Conservation (phyloP, 2,329 filamentous ascomycete species). For the Bipolaris victoriae region DNA sequence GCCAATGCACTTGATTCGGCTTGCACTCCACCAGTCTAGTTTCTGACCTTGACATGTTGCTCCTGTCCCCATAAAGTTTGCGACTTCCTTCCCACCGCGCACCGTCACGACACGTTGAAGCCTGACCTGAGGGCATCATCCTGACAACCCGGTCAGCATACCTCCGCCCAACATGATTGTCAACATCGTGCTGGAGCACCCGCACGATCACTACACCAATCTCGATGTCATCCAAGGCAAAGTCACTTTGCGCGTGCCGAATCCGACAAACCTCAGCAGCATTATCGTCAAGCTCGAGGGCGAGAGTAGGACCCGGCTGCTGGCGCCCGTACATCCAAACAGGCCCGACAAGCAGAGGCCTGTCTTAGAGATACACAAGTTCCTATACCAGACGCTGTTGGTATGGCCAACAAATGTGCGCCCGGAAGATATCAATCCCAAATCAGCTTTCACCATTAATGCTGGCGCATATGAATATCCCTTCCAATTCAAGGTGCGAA, state of each 20-base stretch:
- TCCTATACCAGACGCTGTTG: slow-evolving; percentile 74
- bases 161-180: slow-evolving; percentile 53
- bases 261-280: slow-evolving; percentile 54
- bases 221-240: slow-evolving; percentile 73
- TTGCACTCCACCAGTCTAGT: slow-evolving; percentile 9
- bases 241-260: slow-evolving; percentile 53
- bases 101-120: slow-evolving; percentile 13
- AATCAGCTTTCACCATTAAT: slow-evolving; percentile 64
- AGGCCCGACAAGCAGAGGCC: slow-evolving; percentile 53
- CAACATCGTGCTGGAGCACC: slow-evolving; percentile 68
- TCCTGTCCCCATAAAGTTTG: slow-evolving; percentile 20
- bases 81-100: slow-evolving; percentile 26
- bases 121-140: slow-evolving; percentile 4
- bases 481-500: slow-evolving; percentile 77
- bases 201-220: slow-evolving; percentile 77
- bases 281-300: slow-evolving; percentile 85
- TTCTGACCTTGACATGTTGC: slow-evolving; percentile 34
- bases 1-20: slow-evolving; percentile 16
- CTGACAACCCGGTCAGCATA: slow-evolving; percentile 1
- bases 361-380: slow-evolving; percentile 62
- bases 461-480: slow-evolving; percentile 76
- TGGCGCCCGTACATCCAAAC: slow-evolving; percentile 54
- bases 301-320: slow-evolving; percentile 72
- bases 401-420: slow-evolving; percentile 68
- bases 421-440: slow-evolving; percentile 50